These are phyloP conservation scores for Pythium phragmitis DNA, from an alignment of 352 stramenopile genomes.

Conservation along the genomic window DNA sequence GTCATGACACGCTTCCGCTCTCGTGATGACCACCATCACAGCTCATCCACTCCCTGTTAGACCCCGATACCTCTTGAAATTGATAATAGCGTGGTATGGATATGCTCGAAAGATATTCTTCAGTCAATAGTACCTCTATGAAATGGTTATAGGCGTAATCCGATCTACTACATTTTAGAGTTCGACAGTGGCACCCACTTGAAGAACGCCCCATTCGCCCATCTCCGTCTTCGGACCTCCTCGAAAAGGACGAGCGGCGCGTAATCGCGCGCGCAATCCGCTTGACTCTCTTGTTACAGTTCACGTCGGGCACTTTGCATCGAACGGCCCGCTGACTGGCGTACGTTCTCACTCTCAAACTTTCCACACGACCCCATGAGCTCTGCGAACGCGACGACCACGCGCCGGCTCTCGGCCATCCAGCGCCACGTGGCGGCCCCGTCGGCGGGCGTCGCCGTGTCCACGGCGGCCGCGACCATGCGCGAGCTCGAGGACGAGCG, in stretches of 20 bases:
- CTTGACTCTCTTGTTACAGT: too few relatives aligned
- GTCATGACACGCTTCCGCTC: background rate
- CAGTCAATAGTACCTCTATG: background rate
- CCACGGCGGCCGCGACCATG: slow-evolving; percentile 39
- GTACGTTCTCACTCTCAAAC: background rate
- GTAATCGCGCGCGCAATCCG: background rate
- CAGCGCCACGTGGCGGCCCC: slow-evolving; percentile 40
- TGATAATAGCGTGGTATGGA: background rate
- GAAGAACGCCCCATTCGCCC: background rate
- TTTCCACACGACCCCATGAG: background rate
- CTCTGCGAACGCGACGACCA: slow-evolving; percentile 4
- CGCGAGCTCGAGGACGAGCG: slow-evolving; percentile 55
- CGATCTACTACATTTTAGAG: background rate
- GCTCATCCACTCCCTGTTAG: background rate
- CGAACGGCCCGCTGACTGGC: too few relatives aligned
- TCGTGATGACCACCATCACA: background rate
- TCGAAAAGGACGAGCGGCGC: background rate
- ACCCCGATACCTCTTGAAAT: background rate
- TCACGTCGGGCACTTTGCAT: background rate
- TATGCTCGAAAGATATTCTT: background rate
- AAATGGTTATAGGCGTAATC: background rate
- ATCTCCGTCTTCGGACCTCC: background rate
- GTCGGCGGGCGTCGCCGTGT: slow-evolving; percentile 33
- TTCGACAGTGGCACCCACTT: background rate
- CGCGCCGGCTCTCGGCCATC: slow-evolving; percentile 48